A percentile compares a stretch with the other conserved stretches of the same genome.
Conservation (phyloP, 2,329 filamentous ascomycete species). For the Cercospora zeae-maydis region DNA sequence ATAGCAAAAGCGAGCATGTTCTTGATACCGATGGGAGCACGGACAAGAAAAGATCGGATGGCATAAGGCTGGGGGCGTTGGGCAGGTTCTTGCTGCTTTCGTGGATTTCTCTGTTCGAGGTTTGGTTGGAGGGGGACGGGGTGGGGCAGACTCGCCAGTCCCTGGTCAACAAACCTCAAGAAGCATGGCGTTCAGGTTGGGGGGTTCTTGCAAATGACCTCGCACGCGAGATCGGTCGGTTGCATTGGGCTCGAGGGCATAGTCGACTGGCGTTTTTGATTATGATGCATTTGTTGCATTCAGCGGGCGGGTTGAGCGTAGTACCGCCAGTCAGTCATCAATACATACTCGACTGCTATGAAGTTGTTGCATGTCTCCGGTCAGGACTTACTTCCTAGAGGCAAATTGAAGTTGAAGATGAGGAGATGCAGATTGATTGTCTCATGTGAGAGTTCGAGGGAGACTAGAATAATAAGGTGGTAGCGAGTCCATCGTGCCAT, state of each 20-base stretch:
- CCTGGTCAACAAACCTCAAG: background rate
- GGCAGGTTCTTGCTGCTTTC: background rate
- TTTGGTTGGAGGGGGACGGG: no score
- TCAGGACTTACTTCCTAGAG: no score
- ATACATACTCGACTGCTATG: background rate
- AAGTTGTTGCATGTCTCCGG: background rate
- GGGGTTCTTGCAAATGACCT: background rate
- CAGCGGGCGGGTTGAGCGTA: background rate
- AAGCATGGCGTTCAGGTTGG: conserved; percentile 6
- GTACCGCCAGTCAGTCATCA: background rate
- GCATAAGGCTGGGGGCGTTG: background rate
- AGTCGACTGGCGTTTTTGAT: background rate
- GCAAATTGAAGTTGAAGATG: no score
- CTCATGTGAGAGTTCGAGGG: no score
- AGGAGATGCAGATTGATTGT: no score
- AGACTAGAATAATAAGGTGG: no score
- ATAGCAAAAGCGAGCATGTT: background rate
- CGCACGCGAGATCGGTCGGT: background rate
- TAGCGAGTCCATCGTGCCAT: no score
- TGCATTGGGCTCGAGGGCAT: background rate
- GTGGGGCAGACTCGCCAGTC: no score
- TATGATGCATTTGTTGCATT: background rate
- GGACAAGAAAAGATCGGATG: background rate
- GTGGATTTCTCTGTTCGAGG: background rate
- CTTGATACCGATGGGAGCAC: background rate